Conservation (phyloP, 176 grass and related monocot species). For the Saccharum officinarum region DNA sequence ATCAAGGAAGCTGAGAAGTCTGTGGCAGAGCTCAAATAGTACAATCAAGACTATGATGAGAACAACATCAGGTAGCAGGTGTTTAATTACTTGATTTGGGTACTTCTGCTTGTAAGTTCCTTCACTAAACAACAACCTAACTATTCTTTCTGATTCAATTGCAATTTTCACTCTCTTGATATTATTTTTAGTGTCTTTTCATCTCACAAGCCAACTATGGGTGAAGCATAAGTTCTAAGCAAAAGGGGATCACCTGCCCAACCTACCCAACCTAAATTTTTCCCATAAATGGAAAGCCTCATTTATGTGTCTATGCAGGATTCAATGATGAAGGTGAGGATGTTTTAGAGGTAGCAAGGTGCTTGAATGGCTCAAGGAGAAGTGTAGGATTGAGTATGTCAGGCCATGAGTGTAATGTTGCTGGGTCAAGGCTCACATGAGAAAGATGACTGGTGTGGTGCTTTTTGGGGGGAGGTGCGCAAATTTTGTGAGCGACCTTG, state of each 20-base stretch:
- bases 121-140: too few relatives aligned
- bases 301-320: background rate
- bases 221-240: background rate
- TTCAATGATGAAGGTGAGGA: conserved; percentile 59
- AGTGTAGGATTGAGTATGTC: conserved; percentile 63
- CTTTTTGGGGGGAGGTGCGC: background rate
- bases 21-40: too few relatives aligned
- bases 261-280: background rate
- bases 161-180: background rate
- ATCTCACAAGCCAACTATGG: background rate
- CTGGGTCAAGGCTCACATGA: background rate
- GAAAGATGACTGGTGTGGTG: conserved; percentile 5
- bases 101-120: too few relatives aligned
- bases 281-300: background rate
- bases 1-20: conserved; percentile 64
- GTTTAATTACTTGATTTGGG: too few relatives aligned
- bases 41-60: too few relatives aligned
- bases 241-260: background rate
- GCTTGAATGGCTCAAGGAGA: conserved; percentile 94
- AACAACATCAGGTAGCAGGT: too few relatives aligned
- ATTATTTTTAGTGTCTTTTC: background rate
- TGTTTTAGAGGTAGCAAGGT: conserved; percentile 83
- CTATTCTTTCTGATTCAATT: background rate
- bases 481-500: conserved; percentile 4
- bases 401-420: conserved; percentile 27